These are phyloP conservation scores for Tolypocladium sp. DNA, from an alignment of 2,329 filamentous ascomycete genomes.

Conservation along the genomic window DNA sequence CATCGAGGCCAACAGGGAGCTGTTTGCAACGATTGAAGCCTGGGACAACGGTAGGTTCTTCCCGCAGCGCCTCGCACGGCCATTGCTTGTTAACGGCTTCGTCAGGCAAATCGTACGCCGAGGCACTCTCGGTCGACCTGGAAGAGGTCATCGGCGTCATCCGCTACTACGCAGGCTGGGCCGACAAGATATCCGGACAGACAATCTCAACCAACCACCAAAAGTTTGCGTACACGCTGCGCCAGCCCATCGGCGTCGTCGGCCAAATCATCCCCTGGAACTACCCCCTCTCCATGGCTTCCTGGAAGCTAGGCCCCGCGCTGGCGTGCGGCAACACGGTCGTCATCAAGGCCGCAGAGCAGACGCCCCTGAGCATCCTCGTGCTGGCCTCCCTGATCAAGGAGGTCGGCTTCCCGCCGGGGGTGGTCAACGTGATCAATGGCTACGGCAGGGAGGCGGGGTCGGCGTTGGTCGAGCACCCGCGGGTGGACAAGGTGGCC, in stretches of 20 bases:
- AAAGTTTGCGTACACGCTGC: conserved; percentile 68
- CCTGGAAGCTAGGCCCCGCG: conserved; percentile 69
- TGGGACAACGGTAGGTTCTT: conserved; percentile 64
- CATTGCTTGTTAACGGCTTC: neutral
- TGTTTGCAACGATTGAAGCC: conserved; percentile 51
- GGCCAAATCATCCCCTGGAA: conserved; percentile 71
- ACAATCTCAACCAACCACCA: conserved; percentile 59
- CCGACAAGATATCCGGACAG: conserved; percentile 70
- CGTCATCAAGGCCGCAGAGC: conserved; percentile 57
- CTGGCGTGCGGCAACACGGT: conserved; percentile 56
- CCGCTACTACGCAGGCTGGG: conserved; percentile 71
- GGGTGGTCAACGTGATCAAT: conserved; percentile 69
- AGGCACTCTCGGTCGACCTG: conserved; percentile 58
- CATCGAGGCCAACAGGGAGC: conserved; percentile 51
- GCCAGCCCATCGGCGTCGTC: conserved; percentile 68
- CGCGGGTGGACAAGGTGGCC: conserved; percentile 65
- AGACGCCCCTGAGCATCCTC: conserved; percentile 56
- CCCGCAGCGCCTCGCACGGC: neutral
- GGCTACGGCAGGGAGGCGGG: conserved; percentile 62
- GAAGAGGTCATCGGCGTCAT: conserved; percentile 34
- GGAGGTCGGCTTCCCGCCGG: conserved; percentile 68
- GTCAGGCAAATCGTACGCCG: conserved; percentile 41
- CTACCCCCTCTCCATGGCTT: conserved; percentile 39
- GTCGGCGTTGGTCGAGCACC: conserved; percentile 57
- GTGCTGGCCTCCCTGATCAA: conserved; percentile 59